These are phyloP conservation scores for Botrytis deweyae DNA, from an alignment of 2,329 filamentous ascomycete genomes.

Conservation along the genomic window DNA sequence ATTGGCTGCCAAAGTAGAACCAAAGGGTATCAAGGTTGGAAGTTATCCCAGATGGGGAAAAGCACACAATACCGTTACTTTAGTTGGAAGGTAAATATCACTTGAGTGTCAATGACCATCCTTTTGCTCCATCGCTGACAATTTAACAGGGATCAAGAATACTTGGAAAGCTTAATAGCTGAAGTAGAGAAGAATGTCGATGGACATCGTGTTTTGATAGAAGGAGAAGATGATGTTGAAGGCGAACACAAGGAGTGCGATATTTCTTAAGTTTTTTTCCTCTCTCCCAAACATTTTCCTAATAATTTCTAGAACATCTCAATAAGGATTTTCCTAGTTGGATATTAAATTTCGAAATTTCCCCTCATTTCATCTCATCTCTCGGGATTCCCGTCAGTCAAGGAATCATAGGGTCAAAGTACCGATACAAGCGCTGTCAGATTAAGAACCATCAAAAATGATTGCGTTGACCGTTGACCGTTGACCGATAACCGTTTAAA, in stretches of 20 bases:
- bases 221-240: conserved; percentile 66
- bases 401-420: not conserved
- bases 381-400: not conserved
- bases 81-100: conserved; percentile 62
- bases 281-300: not conserved
- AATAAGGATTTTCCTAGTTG: not conserved
- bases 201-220: conserved; percentile 66
- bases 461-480: not conserved
- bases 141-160: conserved; percentile 61
- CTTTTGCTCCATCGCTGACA: conserved; percentile 10
- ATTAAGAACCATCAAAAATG: not conserved
- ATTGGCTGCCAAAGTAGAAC: conserved; percentile 69
- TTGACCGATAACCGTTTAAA: not conserved
- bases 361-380: not conserved
- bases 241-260: conserved; percentile 25
- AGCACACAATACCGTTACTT: conserved; percentile 81
- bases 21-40: conserved; percentile 84
- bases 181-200: conserved; percentile 77
- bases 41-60: conserved; percentile 94
- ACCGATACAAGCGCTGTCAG: conserved; percentile 2
- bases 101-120: not conserved
- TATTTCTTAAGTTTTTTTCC: not conserved
- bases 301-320: conserved; percentile 19
- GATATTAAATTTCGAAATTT: not conserved
- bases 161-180: conserved; percentile 72